A percentile compares a stretch with the other conserved stretches of the same genome.
Evolutionary conservation across 192 early-diverging fungal genomes (phyloP).

Genomic region (Backusella psychrophila): DNA sequence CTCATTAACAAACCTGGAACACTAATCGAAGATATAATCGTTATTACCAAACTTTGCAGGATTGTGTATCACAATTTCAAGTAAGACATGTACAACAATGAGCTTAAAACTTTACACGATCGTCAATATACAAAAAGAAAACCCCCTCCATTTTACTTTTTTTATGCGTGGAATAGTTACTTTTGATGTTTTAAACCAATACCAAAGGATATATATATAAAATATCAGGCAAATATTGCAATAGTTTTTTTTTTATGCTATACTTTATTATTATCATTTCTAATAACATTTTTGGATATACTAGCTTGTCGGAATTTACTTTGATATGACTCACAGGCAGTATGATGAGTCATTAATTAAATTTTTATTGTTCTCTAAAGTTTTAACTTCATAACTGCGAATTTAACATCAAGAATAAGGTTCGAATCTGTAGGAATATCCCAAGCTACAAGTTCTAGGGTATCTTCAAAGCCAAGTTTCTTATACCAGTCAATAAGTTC

Average conservation of each 20-base stretch:
- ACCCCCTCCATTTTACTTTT: not conserved
- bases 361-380: not conserved
- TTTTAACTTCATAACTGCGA: not conserved
- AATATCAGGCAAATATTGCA: not conserved
- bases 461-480: constrained; percentile 44
- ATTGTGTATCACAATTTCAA: too few species aligned
- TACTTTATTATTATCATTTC: not conserved
- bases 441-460: constrained; percentile 34
- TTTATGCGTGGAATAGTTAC: too few species aligned
- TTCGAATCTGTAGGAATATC: not conserved
- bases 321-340: not conserved
- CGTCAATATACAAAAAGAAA: too few species aligned
- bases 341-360: not conserved
- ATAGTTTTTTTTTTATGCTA: not conserved
- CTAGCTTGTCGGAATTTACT: not conserved
- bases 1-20: too few species aligned
- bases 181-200: too few species aligned
- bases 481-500: constrained; percentile 48
- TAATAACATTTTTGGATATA: not conserved
- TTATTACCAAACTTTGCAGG: too few species aligned
- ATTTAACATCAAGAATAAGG: not conserved
- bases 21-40: not conserved
- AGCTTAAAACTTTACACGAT: too few species aligned
- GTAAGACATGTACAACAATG: too few species aligned
- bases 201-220: not conserved